Evolutionary conservation across 768 basidiomycete genomes (phyloP).

Genomic region (Galerina marginata): DNA sequence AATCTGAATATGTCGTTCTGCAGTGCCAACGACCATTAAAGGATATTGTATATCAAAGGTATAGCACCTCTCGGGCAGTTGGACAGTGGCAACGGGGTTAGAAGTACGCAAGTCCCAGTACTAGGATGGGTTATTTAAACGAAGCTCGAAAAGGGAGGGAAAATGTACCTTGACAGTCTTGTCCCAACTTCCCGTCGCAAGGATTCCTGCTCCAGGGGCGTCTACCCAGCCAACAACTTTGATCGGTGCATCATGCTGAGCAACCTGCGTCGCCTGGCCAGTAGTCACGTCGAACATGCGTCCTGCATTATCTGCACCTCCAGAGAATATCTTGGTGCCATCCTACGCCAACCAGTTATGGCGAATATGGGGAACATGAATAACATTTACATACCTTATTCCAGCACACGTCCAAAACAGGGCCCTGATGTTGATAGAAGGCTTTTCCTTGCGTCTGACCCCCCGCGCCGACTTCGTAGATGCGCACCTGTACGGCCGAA

Average conservation of each 20-base stretch:
- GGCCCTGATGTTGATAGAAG: slow-evolving; percentile 89
- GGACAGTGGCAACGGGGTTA: slow-evolving; percentile 78
- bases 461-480: slow-evolving; percentile 86
- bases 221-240: slow-evolving; percentile 85
- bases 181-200: slow-evolving; percentile 97
- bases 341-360: slow-evolving; percentile 54
- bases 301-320: slow-evolving; percentile 94
- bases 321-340: slow-evolving; percentile 89
- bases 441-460: slow-evolving; percentile 90
- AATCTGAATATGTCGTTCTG: slow-evolving; percentile 90
- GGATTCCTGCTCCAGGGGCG: slow-evolving; percentile 71
- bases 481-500: slow-evolving; percentile 67
- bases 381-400: slow-evolving; percentile 65
- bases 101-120: slow-evolving; percentile 91
- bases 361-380: no score
- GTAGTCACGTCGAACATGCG: slow-evolving; percentile 91
- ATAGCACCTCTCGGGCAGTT: slow-evolving; percentile 91
- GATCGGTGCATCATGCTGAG: slow-evolving; percentile 89
- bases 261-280: slow-evolving; percentile 81
- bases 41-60: slow-evolving; percentile 83
- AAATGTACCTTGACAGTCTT: slow-evolving; percentile 86
- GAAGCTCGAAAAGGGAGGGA: slow-evolving; percentile 6
- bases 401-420: slow-evolving; percentile 90
- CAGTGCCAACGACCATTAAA: slow-evolving; percentile 90
- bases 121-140: slow-evolving; percentile 41